Evolutionary conservation across 2,329 filamentous ascomycete genomes (phyloP).

Genomic region (Magnaporthiopsis incrustans): DNA sequence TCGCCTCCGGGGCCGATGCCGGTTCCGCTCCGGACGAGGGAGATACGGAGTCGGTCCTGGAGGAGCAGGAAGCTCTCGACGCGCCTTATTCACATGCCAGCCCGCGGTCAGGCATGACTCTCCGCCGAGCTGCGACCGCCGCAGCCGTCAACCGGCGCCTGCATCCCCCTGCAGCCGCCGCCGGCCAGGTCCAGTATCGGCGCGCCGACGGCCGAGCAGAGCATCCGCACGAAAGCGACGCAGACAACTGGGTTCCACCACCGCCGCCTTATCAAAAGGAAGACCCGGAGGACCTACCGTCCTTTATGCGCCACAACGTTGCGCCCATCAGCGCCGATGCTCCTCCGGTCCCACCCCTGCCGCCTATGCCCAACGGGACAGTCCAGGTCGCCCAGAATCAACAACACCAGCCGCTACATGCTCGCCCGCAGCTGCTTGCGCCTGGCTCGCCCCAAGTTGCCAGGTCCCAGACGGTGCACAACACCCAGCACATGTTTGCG

Average conservation of each 20-base stretch:
- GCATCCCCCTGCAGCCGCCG: slow-evolving; percentile 48
- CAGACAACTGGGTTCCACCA: slow-evolving; percentile 81
- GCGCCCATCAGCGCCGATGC: slow-evolving; percentile 10
- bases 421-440: neutral
- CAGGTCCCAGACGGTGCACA: slow-evolving; percentile 1
- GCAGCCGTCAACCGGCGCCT: slow-evolving; percentile 64
- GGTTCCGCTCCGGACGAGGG: slow-evolving; percentile 24
- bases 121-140: slow-evolving; percentile 68
- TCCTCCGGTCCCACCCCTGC: neutral
- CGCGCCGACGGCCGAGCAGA: slow-evolving; percentile 63
- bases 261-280: slow-evolving; percentile 72
- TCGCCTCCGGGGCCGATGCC: slow-evolving; percentile 14
- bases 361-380: neutral
- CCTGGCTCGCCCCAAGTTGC: neutral
- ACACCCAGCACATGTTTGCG: neutral
- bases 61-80: slow-evolving; percentile 56
- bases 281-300: slow-evolving; percentile 47
- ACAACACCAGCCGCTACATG: neutral
- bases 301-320: slow-evolving; percentile 41
- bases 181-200: slow-evolving; percentile 52
- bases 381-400: neutral
- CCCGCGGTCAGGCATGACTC: slow-evolving; percentile 60
- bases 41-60: slow-evolving; percentile 40
- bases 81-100: slow-evolving; percentile 65
- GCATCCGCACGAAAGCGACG: slow-evolving; percentile 77